Conservation (phyloP, 352 stramenopile genomes). For the Phytophthora hybrid region DNA sequence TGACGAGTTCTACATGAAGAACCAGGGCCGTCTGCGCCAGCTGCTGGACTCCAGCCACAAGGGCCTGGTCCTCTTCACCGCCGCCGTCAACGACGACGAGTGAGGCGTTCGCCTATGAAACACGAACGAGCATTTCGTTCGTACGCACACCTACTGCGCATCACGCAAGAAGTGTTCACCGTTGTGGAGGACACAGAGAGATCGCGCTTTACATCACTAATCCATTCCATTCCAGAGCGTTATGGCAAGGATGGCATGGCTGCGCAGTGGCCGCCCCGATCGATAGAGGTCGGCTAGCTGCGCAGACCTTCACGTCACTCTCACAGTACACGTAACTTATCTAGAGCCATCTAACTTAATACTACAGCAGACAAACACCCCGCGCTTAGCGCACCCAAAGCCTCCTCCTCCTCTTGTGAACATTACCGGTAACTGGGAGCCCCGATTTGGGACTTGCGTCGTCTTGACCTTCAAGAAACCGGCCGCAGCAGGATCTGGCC, state of each 20-base stretch:
- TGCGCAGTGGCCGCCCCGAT: constrained; percentile 26
- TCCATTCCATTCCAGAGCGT: not conserved
- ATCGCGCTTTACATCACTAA: constrained; percentile 33
- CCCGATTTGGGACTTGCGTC: not conserved
- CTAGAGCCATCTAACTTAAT: constrained; percentile 30
- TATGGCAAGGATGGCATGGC: constrained; percentile 17
- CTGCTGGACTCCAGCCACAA: constrained; percentile 72
- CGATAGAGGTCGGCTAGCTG: constrained; percentile 29
- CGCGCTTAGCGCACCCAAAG: constrained; percentile 13
- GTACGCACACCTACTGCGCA: constrained; percentile 20
- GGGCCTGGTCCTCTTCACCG: constrained; percentile 43
- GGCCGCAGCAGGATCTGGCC: not conserved
- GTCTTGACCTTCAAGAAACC: constrained; percentile 1
- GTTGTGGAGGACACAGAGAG: not conserved
- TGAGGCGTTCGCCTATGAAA: constrained; percentile 26
- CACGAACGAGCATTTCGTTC: constrained; percentile 10
- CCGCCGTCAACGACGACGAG: constrained; percentile 29
- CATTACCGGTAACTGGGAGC: no score
- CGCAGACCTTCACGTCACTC: constrained; percentile 18
- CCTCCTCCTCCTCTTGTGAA: not conserved
- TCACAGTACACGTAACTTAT: constrained; percentile 27
- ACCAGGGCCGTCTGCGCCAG: constrained; percentile 67
- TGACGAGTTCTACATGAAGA: constrained; percentile 86
- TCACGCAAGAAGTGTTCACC: constrained; percentile 8
- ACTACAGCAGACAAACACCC: constrained; percentile 27